These are phyloP conservation scores for Cladorrhinum samala DNA, from an alignment of 495 filamentous ascomycete species.

Conservation along the genomic window DNA sequence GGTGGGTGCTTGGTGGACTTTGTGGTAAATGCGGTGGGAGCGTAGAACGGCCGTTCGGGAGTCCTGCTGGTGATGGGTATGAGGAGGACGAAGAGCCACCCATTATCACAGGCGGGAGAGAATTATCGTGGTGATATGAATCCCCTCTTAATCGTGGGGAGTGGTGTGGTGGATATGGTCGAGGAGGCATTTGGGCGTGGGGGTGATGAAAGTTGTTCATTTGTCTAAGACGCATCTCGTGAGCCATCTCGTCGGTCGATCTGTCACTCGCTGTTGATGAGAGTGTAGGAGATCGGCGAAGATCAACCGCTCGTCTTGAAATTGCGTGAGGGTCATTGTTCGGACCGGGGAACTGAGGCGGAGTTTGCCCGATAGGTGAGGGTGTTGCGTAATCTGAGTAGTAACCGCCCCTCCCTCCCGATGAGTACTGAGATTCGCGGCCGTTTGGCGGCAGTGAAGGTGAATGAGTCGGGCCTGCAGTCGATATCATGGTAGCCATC, in stretches of 20 bases:
- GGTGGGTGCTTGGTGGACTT: constrained; percentile 23
- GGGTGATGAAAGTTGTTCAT: constrained; percentile 20
- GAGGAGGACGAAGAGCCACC: constrained; percentile 8
- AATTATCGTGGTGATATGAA: constrained; percentile 16
- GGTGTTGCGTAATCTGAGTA: constrained; percentile 32
- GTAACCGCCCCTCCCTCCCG: constrained; percentile 13
- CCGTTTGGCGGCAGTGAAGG: constrained; percentile 20
- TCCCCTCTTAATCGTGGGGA: constrained; percentile 18
- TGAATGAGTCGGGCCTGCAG: constrained; percentile 15
- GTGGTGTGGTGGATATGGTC: constrained; percentile 17
- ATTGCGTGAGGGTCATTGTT: constrained; percentile 29
- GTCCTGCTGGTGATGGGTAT: constrained; percentile 4
- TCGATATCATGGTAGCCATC: constrained; percentile 27
- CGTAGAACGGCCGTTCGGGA: constrained; percentile 9
- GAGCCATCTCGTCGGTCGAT: constrained; percentile 29
- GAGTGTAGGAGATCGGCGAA: constrained; percentile 29
- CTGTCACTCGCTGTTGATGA: constrained; percentile 32
- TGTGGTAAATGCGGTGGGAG: constrained; percentile 13
- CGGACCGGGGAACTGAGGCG: constrained; percentile 29
- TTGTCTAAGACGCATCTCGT: constrained; percentile 24
- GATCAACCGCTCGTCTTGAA: constrained; percentile 29
- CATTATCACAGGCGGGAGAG: constrained; percentile 6
- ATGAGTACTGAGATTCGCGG: constrained; percentile 23
- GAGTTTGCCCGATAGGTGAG: constrained; percentile 32
- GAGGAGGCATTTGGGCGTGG: constrained; percentile 16